Evolutionary conservation across 208 protist species (phyloP), one percentile per base, ranked within the genome.

Genomic region (Acanthamoeba royreba): DNA sequence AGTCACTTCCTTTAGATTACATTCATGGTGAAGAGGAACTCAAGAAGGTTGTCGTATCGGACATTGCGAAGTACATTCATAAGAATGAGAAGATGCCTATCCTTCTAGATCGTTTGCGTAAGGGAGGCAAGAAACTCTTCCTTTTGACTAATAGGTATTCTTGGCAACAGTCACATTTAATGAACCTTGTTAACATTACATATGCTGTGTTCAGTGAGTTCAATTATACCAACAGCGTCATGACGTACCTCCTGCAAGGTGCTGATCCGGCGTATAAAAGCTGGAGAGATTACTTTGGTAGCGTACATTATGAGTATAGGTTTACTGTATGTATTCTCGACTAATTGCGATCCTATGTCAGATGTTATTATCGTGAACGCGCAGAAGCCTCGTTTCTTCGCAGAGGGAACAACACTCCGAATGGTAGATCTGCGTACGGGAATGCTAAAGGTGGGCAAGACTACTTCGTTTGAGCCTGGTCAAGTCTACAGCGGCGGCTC

Each of bases 401-500:
- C 83, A 17, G 74, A 95, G 33, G 94, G 94, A 22, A 95, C 94
- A 2, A 95, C 92, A 4, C 81, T 95, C 22, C 45, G 94, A 40
- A 92, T 93, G 49, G 94, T 95, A 40, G 94, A 95, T 45, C 89
- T 90, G 28, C 45, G 35, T 8, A 95, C 91, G 40, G 85, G 92
- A 33, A 94, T 88, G 35, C 47, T 95, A 11, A 93, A 47, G 45
- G 93, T 93, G 43, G n/a, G 52, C 22, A 31, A 55, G 45, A 69
- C 46, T 52, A 55, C 46, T 4, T 61, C 38, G 33, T 95, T 95
- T n/a, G 92, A 94, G 63, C 11, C 7, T n/a, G 94, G 92, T 19
- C 86, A 94, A 25, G 94, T 95, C 0, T 95, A 95, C 43, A 90
- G 94, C 52, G 94, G 94, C 47, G 94, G 94, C n/a, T 95, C 94